Conservation (phyloP, 257 asterid species). For the Jacaranda mimosifolia region DNA sequence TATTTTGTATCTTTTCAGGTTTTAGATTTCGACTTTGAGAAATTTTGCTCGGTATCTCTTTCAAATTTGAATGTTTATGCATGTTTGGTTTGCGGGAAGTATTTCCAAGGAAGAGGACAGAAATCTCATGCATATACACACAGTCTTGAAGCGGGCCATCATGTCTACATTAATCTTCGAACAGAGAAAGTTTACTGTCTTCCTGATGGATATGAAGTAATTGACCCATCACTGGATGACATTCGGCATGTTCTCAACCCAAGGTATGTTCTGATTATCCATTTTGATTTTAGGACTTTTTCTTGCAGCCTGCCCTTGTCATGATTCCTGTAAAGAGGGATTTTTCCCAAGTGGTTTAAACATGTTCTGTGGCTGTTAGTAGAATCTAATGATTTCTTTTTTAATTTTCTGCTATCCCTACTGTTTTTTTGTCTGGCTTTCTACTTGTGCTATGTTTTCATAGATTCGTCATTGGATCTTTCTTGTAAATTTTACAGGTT, state of each 20-base stretch:
- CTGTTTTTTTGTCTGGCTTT: neutral
- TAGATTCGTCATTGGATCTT: conserved; percentile 19
- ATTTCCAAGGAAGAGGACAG: conserved; percentile 96
- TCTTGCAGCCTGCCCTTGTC: neutral
- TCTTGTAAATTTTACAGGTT: conserved; percentile 59
- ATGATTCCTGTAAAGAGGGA: neutral
- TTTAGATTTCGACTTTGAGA: conserved; percentile 96
- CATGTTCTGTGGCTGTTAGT: neutral
- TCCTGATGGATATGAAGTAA: conserved; percentile 97
- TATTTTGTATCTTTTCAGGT: conserved; percentile 63
- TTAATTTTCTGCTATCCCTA: neutral
- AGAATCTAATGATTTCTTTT: neutral
- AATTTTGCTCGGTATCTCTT: conserved; percentile 92
- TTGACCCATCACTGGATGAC: conserved; percentile 93
- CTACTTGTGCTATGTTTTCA: conserved; percentile 18
- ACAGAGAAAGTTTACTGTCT: conserved; percentile 97
- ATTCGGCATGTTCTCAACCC: conserved; percentile 94
- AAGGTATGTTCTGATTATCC: conserved; percentile 54
- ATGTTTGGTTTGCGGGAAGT: conserved; percentile 96
- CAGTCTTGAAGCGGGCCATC: conserved; percentile 98
- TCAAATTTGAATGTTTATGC: conserved; percentile 96
- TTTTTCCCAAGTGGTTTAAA: neutral
- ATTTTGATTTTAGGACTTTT: neutral
- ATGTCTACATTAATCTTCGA: conserved; percentile 91
- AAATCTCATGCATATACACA: conserved; percentile 98